Evolutionary conservation across 2,329 filamentous ascomycete species (phyloP), one percentile per base, ranked within the genome.

Genomic region (Colletotrichum tofieldiae): DNA sequence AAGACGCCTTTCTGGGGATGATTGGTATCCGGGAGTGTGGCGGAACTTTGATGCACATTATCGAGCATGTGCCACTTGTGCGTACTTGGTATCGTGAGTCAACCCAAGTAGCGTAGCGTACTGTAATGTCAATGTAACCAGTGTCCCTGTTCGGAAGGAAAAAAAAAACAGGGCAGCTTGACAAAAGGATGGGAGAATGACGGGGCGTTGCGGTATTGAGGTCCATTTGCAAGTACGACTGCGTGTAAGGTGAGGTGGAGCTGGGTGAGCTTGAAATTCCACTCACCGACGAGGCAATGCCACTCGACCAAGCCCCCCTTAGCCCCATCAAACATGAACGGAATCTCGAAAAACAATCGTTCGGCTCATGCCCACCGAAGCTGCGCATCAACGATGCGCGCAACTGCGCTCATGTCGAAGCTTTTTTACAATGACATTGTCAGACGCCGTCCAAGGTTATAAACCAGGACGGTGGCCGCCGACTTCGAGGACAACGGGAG

Each of bases 261-360:
- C 20, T 12, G n/a, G 39, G 56, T 39, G 45, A 26, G 20, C 29
- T 20, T 62, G 45, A 5, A 12, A 29, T 26, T 49, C 16, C 14
- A 29, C n/a, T 39, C n/a, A 29, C 60, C 45, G 60, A 26, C n/a
- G 60, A 62, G 60, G 60, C 45, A 16, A 62, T 39, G 60, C 60
- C 23, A 39, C 14, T 29, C 14, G 29, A 11, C 16, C 43, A 39
- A 49, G 47, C 45, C 60, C 32, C 45, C 45, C n/a, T n/a, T n/a
- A 43, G 39, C 23, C 39, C 45, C 35, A 29, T 51, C 5, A 37
- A 60, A 29, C n/a, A 39, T 62, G 16, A 23, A 51, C 16, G 14
- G 23, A n/a, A 41, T 7, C 23, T 35, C 23, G 32, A n/a, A 52
- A 52, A 61, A 32, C 35, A 29, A 7, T 20, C 5, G 20, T 37